A percentile compares a stretch with the other conserved stretches of the same genome.
Evolutionary conservation across 2,329 filamentous ascomycete genomes (phyloP).

Genomic region (Nemania bipapillata): DNA sequence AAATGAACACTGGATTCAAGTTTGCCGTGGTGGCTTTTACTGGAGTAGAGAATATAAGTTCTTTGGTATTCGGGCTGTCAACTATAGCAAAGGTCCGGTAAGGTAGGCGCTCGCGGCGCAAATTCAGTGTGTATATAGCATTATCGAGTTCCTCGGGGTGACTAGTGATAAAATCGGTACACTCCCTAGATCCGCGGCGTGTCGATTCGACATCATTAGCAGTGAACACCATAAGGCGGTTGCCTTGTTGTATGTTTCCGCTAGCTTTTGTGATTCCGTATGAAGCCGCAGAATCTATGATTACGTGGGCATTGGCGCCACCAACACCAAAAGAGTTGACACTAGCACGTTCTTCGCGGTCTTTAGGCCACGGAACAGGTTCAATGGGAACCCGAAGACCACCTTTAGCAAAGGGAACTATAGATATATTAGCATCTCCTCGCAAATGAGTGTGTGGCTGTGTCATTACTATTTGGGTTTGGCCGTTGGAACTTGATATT

Average conservation of each 20-base stretch:
- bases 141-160: slow-evolving; percentile 30
- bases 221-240: slow-evolving; percentile 35
- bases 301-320: slow-evolving; percentile 53
- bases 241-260: neutral
- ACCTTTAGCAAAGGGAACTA: slow-evolving; percentile 45
- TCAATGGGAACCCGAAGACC: slow-evolving; percentile 50
- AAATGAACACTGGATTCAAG: neutral
- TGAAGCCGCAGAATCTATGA: slow-evolving; percentile 39
- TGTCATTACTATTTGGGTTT: slow-evolving; percentile 47
- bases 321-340: slow-evolving; percentile 55
- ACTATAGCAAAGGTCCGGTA: slow-evolving; percentile 35
- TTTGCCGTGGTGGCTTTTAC: neutral
- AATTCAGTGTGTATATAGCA: slow-evolving; percentile 37
- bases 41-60: slow-evolving; percentile 2
- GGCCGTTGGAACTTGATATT: slow-evolving; percentile 53
- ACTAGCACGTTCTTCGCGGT: slow-evolving; percentile 42
- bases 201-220: slow-evolving; percentile 36
- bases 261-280: slow-evolving; percentile 9
- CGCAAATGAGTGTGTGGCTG: neutral
- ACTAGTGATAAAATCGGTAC: slow-evolving; percentile 22
- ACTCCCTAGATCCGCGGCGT: slow-evolving; percentile 24
- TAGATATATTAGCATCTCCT: slow-evolving; percentile 3
- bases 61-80: neutral
- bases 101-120: slow-evolving; percentile 37
- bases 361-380: slow-evolving; percentile 49